Base-by-base conservation (phyloP, 306 rosid species). In the Quercus robur region DNA sequence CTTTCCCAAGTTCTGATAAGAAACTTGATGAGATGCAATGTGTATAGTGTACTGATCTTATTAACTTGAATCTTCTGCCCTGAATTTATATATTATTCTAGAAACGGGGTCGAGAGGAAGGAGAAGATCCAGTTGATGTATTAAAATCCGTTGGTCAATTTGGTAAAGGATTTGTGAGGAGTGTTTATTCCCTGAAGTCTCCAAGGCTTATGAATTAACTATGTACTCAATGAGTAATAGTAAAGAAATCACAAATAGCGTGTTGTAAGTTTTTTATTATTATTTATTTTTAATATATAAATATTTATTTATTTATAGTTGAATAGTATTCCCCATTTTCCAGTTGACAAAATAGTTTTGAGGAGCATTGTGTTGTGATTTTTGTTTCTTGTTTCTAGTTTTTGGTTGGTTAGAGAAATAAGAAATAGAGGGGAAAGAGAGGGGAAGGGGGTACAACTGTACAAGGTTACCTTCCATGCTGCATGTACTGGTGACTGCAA, bases 51-150 rank as follows among this genome's bases (percentile, higher is more conserved):
- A 28, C 51, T 3, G 19, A 54, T 81, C 71, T 35, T 75, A 75
- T 52, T 20, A 18, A 61, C 30, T 71, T 75, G 33, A 23, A 79
- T 78, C 12, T 33, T 66, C 71, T 83, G 59, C 52, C 11, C 46
- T 59, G 21, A 7, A 14, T 73, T 30, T 73, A 56, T 44, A 18
- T 78, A 31, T 19, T 28, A n/a, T 58, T 56, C 35, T 81, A 95
- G 99, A 95, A 95, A 88, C 97, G 97, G 67, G 89, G 70, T 71
- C 93, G 85, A 63, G 83, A 63, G 80, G 86, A 81, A 70, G 83
- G 38, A 30, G 79, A 76, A 61, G 80, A 84, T 79, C 91, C 86
- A 38, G 82, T 73, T 56, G 84, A 74, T 38, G 63, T 86, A 76
- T 73, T 88, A 33, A 81, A 84, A 77, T 81, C 72, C 4, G 80